A percentile compares a stretch with the other conserved stretches of the same genome.
Evolutionary conservation across 257 asterid species (phyloP).

Genomic region (Solanum tarijense): DNA sequence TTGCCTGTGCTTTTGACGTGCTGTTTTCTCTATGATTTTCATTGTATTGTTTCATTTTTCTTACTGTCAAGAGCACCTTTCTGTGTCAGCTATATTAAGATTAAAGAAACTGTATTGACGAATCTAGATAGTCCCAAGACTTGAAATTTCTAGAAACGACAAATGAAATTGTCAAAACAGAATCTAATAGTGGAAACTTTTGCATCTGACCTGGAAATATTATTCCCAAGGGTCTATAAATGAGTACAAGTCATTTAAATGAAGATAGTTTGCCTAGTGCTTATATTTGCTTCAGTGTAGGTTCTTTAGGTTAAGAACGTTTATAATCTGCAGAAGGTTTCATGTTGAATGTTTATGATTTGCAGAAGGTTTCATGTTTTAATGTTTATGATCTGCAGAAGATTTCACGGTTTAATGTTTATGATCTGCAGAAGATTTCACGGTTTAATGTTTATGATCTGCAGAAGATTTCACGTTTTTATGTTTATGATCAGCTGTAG

Average conservation of each 20-base stretch:
- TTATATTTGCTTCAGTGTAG: background rate
- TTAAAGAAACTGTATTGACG: background rate
- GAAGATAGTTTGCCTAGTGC: background rate
- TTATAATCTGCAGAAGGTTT: background rate
- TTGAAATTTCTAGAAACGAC: background rate
- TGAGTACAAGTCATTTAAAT: background rate
- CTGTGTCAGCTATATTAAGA: background rate
- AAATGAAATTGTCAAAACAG: background rate
- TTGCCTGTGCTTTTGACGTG: background rate
- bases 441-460: background rate
- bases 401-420: background rate
- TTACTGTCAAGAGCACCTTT: background rate
- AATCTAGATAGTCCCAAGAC: background rate
- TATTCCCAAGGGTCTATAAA: background rate
- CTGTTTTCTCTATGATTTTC: background rate
- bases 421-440: background rate
- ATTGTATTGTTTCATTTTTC: background rate
- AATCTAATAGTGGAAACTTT: background rate
- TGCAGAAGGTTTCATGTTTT: background rate
- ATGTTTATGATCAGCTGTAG: background rate
- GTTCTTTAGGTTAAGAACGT: background rate
- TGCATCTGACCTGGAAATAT: background rate
- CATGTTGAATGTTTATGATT: background rate
- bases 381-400: background rate
- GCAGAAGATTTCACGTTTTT: background rate